Evolutionary conservation across 2,329 filamentous ascomycete species (phyloP), one percentile per base, ranked within the genome.

Genomic region (Xylariaceae sp.): DNA sequence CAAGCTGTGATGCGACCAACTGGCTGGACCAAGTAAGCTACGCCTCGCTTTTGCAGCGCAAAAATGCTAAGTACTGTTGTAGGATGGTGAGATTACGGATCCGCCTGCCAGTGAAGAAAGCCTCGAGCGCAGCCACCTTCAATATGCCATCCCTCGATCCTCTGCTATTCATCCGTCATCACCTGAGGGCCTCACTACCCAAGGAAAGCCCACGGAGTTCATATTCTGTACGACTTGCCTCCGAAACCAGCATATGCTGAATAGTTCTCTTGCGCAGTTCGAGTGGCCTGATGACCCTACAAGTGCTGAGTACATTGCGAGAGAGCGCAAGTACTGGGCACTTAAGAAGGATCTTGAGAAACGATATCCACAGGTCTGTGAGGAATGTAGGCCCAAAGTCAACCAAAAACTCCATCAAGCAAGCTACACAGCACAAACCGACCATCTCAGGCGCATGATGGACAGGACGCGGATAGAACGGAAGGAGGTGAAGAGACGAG

Each of bases 71-170:
- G 58, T 21, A 36, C 44, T 16, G n/a, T 3, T 24, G 2, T 66
- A 94, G 89, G 84, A 91, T 70, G 93, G 93, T 66, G 86, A 95
- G 44, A 94, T 97, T 61, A 88, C 90, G 50, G 93, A 99, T 71
- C 91, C 92, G 21, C 92, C 91, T 2, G 78, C 86, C 20, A 74
- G 80, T 16, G 82, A 83, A 53, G 81, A 79, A n/a, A 73, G 75
- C 41, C 70, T 71, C 60, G 72, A 56, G 70, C 69, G 75, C 49
- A 68, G 73, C 56, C 67, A 70, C 32, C 67, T 73, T n/a, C 72
- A 74, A 52, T 86, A 77, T 69, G 81, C 77, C 46, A 74, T 77
- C 46, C 65, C 75, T 40, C 73, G 74, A 58, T 61, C 76, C 54
- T 62, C 68, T 11, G 57, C 61, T 24, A 48, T 59, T 27, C 64